These are phyloP conservation scores for Ophiostoma sp. DNA, from an alignment of 2,329 filamentous ascomycete species.

Conservation along the genomic window DNA sequence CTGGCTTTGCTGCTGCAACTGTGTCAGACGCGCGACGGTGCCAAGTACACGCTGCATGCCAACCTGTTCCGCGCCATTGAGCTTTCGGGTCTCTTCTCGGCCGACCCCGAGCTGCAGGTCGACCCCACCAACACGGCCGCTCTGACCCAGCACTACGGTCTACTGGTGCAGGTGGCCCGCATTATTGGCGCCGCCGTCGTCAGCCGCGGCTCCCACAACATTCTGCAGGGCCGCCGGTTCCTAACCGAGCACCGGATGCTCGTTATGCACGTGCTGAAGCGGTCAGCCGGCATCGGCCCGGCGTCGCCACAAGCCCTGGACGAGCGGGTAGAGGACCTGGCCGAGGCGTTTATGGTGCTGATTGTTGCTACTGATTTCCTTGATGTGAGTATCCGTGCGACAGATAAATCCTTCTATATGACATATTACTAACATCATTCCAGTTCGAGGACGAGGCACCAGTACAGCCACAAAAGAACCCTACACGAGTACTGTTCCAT, in stretches of 20 bases:
- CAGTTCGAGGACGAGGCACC: constrained; percentile 45
- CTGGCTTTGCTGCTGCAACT: constrained; percentile 81
- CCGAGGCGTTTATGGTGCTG: constrained; percentile 81
- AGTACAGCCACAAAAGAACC: constrained; percentile 36
- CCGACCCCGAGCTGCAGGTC: constrained; percentile 89
- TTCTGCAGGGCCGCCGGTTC: constrained; percentile 77
- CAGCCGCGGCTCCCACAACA: constrained; percentile 78
- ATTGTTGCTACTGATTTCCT: constrained; percentile 82
- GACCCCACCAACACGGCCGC: constrained; percentile 47
- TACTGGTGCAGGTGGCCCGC: constrained; percentile 77
- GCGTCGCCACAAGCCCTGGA: constrained; percentile 45
- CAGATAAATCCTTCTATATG: no score
- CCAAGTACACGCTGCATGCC: constrained; percentile 82
- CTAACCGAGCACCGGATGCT: constrained; percentile 78
- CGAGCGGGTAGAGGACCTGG: constrained; percentile 70
- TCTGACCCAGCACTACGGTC: constrained; percentile 77
- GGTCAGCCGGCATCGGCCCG: constrained; percentile 70
- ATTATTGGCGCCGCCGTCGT: constrained; percentile 82
- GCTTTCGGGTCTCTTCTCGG: constrained; percentile 79
- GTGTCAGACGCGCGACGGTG: constrained; percentile 79
- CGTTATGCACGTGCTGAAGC: constrained; percentile 87
- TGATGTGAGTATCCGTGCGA: constrained; percentile 61
- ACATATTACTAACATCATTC: neutral
- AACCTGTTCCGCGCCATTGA: constrained; percentile 82
- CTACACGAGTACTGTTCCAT: constrained; percentile 44